Base-by-base conservation (phyloP, 371 early-diverging fungal species). In the Rhizopus delemar region DNA sequence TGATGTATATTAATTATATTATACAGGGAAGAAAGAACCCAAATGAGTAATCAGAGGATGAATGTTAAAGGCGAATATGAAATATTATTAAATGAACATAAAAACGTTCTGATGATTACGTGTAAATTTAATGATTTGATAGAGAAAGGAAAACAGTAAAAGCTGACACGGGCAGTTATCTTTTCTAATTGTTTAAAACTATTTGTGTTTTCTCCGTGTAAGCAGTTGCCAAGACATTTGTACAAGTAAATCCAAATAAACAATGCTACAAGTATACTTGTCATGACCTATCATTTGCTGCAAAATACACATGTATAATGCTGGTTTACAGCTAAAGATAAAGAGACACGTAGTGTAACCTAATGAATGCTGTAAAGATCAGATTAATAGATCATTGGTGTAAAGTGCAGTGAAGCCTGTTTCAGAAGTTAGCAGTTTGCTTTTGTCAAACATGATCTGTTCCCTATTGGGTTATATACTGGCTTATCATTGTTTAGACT, bases 291-390 rank as follows among this genome's bases (percentile, higher is more conserved):
- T 5, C 81, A 78, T 53, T 67, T 63, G 32, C 60, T 68, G 33
- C 71, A 73, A 7, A 73, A 71, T 33, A 75, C 81, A 1, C 66
- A 53, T 70, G 69, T 73, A 15, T 78, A 66, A 8, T 57, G 54
- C 16, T 67, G 63, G 56, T 80, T 77, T 78, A 80, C 77, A n/a
- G 74, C 73, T 36, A 77, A 57, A 22, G 22, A 49, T 75, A 80
- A 5, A 80, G 66, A 3, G 78, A 74, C 62, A 80, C 68, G 29
- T 77, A 69, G 9, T 68, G 69, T 2, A 76, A 73, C 1, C 78
- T 72, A 29, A 77, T 76, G 29, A 70, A 50, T 80, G 81, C 4
- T 76, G 66, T 28, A 80, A 53, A 3, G 81, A 78, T 48, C 81
- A 56, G 53, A 77, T 58, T 3, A 74, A 70, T 16, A 78, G 81